Evolutionary conservation across 257 asterid species (phyloP).

Genomic region (Phtheirospermum japonicum): DNA sequence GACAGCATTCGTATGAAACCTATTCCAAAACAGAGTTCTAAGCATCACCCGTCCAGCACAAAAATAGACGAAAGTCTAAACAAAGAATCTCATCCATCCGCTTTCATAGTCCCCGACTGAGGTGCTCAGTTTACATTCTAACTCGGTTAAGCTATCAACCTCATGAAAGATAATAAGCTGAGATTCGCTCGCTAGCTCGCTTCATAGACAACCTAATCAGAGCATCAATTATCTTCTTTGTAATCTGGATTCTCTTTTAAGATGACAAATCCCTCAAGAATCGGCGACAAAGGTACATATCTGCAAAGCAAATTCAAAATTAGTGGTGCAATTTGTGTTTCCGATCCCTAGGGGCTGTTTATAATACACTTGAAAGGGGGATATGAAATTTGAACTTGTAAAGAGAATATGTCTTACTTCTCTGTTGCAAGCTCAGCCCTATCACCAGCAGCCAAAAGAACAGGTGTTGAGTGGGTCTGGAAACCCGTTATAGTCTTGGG

Average conservation of each 20-base stretch:
- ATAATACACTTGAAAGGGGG: too few relatives aligned
- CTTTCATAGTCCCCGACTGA: background rate
- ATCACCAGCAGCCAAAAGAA: constrained; percentile 89
- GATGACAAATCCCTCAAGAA: constrained; percentile 95
- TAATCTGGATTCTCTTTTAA: constrained; percentile 86
- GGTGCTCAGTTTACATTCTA: background rate
- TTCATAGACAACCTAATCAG: background rate
- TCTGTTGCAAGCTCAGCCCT: constrained; percentile 98
- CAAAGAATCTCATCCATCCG: background rate
- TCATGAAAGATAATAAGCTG: background rate
- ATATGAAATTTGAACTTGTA: too few relatives aligned
- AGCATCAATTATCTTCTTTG: constrained; percentile 55
- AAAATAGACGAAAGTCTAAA: background rate
- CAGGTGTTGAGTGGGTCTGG: constrained; percentile 96
- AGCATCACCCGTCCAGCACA: constrained; percentile 5
- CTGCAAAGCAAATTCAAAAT: constrained; percentile 35
- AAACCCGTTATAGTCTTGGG: constrained; percentile 96
- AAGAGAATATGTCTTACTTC: constrained; percentile 43
- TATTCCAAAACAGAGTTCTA: constrained; percentile 1
- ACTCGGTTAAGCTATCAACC: constrained; percentile 1
- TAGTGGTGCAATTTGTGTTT: background rate
- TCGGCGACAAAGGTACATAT: constrained; percentile 81
- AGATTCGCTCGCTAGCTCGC: background rate
- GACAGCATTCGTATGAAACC: background rate
- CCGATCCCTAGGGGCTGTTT: too few relatives aligned